Evolutionary conservation across 192 early-diverging fungal genomes (phyloP), one percentile per base, ranked within the genome.

Genomic region (Coemansia aciculifera): DNA sequence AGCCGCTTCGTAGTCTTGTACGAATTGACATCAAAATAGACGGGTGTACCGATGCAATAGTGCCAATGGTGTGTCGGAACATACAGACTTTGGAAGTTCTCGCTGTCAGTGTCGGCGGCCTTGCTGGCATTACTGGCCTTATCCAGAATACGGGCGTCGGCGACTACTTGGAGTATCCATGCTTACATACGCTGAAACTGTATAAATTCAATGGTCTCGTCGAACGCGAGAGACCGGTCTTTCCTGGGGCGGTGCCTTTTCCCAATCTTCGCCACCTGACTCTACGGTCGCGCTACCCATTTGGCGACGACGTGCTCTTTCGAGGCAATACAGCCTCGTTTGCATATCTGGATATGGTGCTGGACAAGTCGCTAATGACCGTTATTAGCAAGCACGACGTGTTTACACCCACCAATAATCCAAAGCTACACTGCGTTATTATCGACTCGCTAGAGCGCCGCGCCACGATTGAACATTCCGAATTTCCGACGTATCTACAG

Each of bases 241-340:
- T 46, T 17, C 44, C 44, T 38, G 36, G 57, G 4, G 57, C 9
- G 2, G 15, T 38, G 0, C 57, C 34, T 2, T 59, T 59, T 59
- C 36, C 57, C 17, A 37, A 27, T 11, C 57, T 59, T 19, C 19
- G 57, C 8, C 1, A 23, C 13, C 34, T 59, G 3, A 34, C 3
- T 15, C 7, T 10, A n/a, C 1, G 6, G 34, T 36, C 34, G 6
- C 7, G 0, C 6, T 59, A 59, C 19, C 57, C 57, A 13, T 59
- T 59, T 38, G 8, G 34, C 19, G 57, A 38, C 34, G 36, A 59
- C 34, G 19, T 17, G 36, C n/a, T n/a, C 11, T 59, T 59, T 38
- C 37, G 57, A n/a, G 57, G 57, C 57, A 59, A 59, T 11, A 36
- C 57, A 21, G 57, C 34, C 2, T 38, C 57, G 3, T 34, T 59